phyloP scores from a whole-genome alignment of 2,329 filamentous ascomycete species.

The Furcasterigmium sp. region DNA sequence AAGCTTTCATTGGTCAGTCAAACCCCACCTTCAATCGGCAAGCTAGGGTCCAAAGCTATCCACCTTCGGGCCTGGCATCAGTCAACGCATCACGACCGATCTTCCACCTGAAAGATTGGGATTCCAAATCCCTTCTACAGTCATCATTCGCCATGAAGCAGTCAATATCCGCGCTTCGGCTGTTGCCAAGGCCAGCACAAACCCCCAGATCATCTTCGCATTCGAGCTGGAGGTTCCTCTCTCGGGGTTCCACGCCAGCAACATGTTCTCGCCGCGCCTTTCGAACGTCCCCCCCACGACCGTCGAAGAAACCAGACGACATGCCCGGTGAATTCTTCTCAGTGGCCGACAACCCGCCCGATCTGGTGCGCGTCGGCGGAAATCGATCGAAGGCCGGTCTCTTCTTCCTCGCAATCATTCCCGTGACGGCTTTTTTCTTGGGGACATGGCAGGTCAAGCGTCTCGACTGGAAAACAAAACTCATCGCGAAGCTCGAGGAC shows the following conservation, averaged over 20 bases:
- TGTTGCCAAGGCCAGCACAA: background rate
- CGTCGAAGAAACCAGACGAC: slow-evolving; percentile 46
- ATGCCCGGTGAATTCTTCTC: slow-evolving; percentile 71
- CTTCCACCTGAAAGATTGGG: no score
- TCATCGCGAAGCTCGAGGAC: slow-evolving; percentile 89
- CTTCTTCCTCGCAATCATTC: slow-evolving; percentile 80
- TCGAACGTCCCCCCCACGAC: slow-evolving; percentile 9
- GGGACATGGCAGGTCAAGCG: slow-evolving; percentile 96
- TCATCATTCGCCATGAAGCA: slow-evolving; percentile 1
- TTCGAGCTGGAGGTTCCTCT: background rate
- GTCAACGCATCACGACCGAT: background rate
- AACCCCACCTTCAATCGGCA: background rate
- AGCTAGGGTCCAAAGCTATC: no score
- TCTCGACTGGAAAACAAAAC: slow-evolving; percentile 86
- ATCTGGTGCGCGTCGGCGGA: slow-evolving; percentile 69
- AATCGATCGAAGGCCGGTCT: slow-evolving; percentile 67
- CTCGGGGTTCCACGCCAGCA: background rate
- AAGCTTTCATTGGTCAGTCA: background rate
- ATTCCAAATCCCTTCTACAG: no score
- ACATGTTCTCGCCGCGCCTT: slow-evolving; percentile 3
- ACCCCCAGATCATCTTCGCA: background rate
- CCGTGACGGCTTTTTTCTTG: slow-evolving; percentile 81
- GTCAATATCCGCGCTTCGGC: slow-evolving; percentile 1
- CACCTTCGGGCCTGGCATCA: no score
- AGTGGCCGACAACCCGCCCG: slow-evolving; percentile 79